These are phyloP conservation scores for Clitopilus passeckerianus DNA, from an alignment of 768 basidiomycete species.

Conservation along the genomic window DNA sequence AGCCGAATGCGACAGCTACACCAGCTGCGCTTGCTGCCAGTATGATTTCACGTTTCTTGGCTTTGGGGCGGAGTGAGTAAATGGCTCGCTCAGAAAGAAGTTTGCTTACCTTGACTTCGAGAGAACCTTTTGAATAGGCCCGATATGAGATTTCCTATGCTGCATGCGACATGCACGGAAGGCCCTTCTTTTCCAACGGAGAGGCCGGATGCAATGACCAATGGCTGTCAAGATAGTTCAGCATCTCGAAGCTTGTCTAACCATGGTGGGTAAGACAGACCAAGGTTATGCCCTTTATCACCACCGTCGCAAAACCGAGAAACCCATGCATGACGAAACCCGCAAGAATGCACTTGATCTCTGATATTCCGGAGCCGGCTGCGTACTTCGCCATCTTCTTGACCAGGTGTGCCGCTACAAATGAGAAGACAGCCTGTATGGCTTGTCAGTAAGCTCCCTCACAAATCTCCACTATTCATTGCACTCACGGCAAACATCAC, in stretches of 20 bases:
- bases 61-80: conserved; percentile 23
- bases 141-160: conserved; percentile 88
- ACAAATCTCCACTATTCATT: neutral
- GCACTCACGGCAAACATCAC: conserved; percentile 80
- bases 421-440: conserved; percentile 73
- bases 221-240: conserved; percentile 52
- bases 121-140: conserved; percentile 77
- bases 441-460: conserved; percentile 2
- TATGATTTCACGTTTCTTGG: conserved; percentile 85
- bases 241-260: neutral
- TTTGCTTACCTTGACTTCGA: conserved; percentile 74
- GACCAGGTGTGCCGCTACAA: conserved; percentile 86
- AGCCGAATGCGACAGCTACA: conserved; percentile 97
- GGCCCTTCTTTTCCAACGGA: conserved; percentile 99
- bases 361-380: conserved; percentile 96
- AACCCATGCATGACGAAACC: conserved; percentile 98
- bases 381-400: conserved; percentile 88
- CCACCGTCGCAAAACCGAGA: conserved; percentile 83
- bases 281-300: conserved; percentile 91
- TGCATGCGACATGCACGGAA: conserved; percentile 95
- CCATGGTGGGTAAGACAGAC: conserved; percentile 36
- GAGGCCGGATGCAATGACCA: conserved; percentile 94
- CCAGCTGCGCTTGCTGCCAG: conserved; percentile 97
- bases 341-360: conserved; percentile 96
- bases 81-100: neutral